Conservation (phyloP, 2,329 filamentous ascomycete genomes). For the Fusarium brevicatenulatum region DNA sequence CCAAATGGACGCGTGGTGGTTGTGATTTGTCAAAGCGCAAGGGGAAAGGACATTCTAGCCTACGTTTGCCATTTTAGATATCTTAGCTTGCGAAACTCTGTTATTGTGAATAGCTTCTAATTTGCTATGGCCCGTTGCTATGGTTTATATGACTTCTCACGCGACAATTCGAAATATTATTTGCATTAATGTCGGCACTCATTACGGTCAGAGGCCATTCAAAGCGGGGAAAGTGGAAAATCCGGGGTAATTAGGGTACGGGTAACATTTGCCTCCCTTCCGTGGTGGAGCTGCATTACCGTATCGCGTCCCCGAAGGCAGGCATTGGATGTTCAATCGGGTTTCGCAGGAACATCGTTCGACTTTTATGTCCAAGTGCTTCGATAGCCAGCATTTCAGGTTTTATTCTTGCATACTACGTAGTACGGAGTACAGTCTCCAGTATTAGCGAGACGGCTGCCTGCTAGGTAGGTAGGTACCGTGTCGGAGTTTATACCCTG, state of each 20-base stretch:
- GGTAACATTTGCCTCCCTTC: constrained; percentile 33
- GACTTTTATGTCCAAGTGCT: constrained; percentile 27
- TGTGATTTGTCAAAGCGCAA: constrained; percentile 38
- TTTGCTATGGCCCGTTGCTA: neutral
- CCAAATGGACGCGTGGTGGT: constrained; percentile 21
- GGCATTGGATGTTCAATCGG: constrained; percentile 14
- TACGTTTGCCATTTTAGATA: neutral
- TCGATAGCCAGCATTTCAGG: constrained; percentile 11
- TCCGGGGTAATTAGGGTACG: constrained; percentile 44
- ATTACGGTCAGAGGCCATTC: constrained; percentile 8
- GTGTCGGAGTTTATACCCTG: neutral
- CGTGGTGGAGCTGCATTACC: constrained; percentile 33
- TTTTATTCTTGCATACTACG: neutral
- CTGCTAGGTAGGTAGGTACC: neutral
- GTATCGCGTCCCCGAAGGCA: constrained; percentile 1
- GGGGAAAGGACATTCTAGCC: constrained; percentile 17
- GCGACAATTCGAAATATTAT: constrained; percentile 15
- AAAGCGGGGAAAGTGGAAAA: constrained; percentile 41
- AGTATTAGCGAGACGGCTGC: neutral
- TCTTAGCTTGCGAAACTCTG: neutral
- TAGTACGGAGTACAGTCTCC: neutral
- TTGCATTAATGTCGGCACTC: constrained; percentile 34
- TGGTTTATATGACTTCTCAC: neutral
- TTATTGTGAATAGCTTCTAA: neutral
- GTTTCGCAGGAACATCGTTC: constrained; percentile 26